These are phyloP conservation scores for Rhododendron henanense DNA, from an alignment of 148 eudicot genomes.

Conservation along the genomic window DNA sequence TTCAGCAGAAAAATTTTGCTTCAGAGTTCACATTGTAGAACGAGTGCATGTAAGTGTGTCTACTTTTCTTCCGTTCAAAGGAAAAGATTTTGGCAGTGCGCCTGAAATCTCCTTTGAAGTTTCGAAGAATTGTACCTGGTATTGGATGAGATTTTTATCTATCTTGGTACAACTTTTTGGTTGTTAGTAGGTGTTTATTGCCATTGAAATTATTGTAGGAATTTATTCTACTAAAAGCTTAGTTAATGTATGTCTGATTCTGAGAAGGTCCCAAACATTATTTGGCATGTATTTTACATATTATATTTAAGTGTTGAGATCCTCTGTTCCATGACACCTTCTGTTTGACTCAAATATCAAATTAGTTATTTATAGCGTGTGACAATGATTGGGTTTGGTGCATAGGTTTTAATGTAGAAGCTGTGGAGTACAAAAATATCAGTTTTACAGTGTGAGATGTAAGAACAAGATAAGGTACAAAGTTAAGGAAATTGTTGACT, in stretches of 20 bases:
- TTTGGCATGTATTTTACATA: background rate
- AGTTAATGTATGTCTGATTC: slow-evolving; percentile 11
- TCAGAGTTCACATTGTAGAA: too few species aligned
- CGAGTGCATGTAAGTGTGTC: too few species aligned
- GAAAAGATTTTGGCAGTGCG: too few species aligned
- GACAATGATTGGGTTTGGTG: slow-evolving; percentile 5
- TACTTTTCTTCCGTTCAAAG: too few species aligned
- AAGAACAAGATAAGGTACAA: slow-evolving; percentile 52
- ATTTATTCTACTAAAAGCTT: too few species aligned
- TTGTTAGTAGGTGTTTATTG: too few species aligned
- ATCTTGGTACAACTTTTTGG: too few species aligned
- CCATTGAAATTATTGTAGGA: too few species aligned
- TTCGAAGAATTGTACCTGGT: too few species aligned
- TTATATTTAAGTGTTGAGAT: background rate
- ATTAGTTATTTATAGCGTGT: background rate
- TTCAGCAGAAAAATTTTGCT: too few species aligned
- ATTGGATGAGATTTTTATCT: too few species aligned
- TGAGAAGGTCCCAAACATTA: background rate
- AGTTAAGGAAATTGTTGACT: background rate
- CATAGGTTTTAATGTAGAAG: slow-evolving; percentile 57
- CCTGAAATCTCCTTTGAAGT: too few species aligned
- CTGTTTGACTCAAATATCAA: background rate
- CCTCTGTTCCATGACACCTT: background rate
- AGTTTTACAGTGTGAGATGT: slow-evolving; percentile 53
- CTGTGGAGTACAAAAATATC: slow-evolving; percentile 41